Conservation (phyloP, 2,329 filamentous ascomycete species). For the Corynespora cassiicola region DNA sequence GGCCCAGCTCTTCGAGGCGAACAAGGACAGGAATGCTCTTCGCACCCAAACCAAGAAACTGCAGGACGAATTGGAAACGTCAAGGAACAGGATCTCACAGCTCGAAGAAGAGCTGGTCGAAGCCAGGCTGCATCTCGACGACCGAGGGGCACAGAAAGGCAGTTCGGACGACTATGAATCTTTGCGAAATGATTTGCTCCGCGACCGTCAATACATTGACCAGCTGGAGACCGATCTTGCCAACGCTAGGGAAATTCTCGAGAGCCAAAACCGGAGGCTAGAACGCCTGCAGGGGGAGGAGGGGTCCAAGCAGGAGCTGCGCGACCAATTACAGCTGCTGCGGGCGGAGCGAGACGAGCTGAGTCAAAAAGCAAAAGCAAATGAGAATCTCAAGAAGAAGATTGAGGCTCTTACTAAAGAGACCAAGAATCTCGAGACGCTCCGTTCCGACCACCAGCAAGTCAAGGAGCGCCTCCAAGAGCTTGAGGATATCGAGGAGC, state of each 20-base stretch:
- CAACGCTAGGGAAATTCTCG: conserved; percentile 50
- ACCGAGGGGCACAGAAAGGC: conserved; percentile 43
- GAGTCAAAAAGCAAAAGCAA: conserved; percentile 56
- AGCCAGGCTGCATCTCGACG: conserved; percentile 53
- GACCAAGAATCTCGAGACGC: conserved; percentile 49
- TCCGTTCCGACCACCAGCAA: conserved; percentile 54
- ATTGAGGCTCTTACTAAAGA: conserved; percentile 58
- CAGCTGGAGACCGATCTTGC: conserved; percentile 56
- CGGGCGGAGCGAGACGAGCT: conserved; percentile 58
- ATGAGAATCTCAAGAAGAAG: conserved; percentile 62
- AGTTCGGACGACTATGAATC: conserved; percentile 53
- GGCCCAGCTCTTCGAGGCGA: conserved; percentile 56
- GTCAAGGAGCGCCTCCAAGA: conserved; percentile 53
- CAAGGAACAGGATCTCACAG: conserved; percentile 49
- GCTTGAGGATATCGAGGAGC: conserved; percentile 52
- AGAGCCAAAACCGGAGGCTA: conserved; percentile 55
- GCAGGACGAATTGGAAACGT: conserved; percentile 50
- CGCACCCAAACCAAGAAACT: conserved; percentile 48
- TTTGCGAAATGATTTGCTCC: conserved; percentile 51
- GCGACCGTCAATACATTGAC: conserved; percentile 57
- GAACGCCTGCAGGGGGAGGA: conserved; percentile 50
- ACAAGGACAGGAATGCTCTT: conserved; percentile 53
- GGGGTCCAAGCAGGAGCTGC: conserved; percentile 55
- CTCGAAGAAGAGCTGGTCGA: conserved; percentile 57
- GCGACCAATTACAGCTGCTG: conserved; percentile 58